Percentiles rank a stretch among this genome's conserved stretches.
phyloP scores from a whole-genome alignment of 305 asterid species.

The Andrographis paniculata region DNA sequence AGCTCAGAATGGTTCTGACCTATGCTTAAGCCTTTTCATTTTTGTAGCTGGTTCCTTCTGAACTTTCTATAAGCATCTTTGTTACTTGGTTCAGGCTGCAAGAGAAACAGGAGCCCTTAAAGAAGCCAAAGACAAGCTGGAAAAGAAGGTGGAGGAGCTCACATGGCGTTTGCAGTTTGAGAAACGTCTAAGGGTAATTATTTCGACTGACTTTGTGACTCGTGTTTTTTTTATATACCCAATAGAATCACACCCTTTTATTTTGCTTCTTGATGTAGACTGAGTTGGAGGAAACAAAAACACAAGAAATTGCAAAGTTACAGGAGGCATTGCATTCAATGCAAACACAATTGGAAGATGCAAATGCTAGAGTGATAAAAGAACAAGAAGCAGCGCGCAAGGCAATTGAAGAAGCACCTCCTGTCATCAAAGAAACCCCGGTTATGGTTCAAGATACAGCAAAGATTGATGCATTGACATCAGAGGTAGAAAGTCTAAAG shows the following conservation, averaged over 20 bases:
- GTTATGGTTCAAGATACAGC: conserved; percentile 81
- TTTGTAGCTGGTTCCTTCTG: no score
- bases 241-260: not conserved
- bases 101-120: conserved; percentile 98
- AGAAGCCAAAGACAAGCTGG: conserved; percentile 99
- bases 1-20: conserved; percentile 68
- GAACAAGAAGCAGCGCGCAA: conserved; percentile 90
- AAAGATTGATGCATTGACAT: conserved; percentile 66
- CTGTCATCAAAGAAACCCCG: conserved; percentile 81
- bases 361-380: conserved; percentile 52
- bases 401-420: conserved; percentile 95
- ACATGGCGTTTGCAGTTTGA: conserved; percentile 97
- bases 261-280: conserved; percentile 33
- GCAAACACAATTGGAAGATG: conserved; percentile 78
- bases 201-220: no score
- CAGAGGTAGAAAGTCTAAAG: conserved; percentile 66
- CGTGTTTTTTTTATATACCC: no score
- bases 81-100: conserved; percentile 98
- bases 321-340: conserved; percentile 57
- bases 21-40: no score
- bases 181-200: conserved; percentile 77
- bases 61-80: no score
- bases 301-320: conserved; percentile 65
- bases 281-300: conserved; percentile 91
- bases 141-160: conserved; percentile 90